Conservation (phyloP, 2,329 filamentous ascomycete genomes). For the Cordyceps pruinosa region DNA sequence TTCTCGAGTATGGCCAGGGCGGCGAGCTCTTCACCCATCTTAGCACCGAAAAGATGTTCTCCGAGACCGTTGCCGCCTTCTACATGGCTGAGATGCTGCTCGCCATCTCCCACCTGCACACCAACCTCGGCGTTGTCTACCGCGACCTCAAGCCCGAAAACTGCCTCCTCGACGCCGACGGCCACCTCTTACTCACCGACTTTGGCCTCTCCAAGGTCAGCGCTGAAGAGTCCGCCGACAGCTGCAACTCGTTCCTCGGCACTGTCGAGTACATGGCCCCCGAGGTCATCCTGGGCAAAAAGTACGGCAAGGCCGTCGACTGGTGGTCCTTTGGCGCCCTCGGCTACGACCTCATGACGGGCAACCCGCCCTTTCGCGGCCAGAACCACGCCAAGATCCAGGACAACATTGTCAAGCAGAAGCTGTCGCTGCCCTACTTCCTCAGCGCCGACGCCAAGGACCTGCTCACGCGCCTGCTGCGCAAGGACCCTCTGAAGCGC, state of each 20-base stretch:
- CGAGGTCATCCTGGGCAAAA: conserved; percentile 79
- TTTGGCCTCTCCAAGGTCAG: conserved; percentile 96
- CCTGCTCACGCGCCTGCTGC: conserved; percentile 77
- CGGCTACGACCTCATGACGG: conserved; percentile 87
- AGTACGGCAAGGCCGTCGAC: conserved; percentile 91
- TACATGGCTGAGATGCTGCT: conserved; percentile 99
- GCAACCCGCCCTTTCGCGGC: conserved; percentile 82
- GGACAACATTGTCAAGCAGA: conserved; percentile 91
- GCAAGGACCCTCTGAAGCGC: conserved; percentile 87
- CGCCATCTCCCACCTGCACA: conserved; percentile 86
- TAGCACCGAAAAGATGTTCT: conserved; percentile 89
- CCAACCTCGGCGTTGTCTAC: conserved; percentile 88
- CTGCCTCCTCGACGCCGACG: conserved; percentile 83
- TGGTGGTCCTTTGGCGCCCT: conserved; percentile 98
- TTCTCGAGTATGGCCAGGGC: conserved; percentile 94
- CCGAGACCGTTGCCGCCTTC: conserved; percentile 81
- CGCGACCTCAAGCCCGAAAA: conserved; percentile 97
- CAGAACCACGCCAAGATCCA: conserved; percentile 92
- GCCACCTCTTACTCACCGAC: conserved; percentile 89
- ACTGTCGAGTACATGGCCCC: conserved; percentile 99
- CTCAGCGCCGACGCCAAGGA: conserved; percentile 90
- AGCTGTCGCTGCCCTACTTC: conserved; percentile 83
- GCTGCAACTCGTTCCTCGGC: conserved; percentile 83
- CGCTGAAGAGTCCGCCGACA: conserved; percentile 50
- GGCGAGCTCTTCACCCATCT: conserved; percentile 96